phyloP scores from a whole-genome alignment of 2,329 filamentous ascomycete genomes.

The Grosmannia huntii region DNA sequence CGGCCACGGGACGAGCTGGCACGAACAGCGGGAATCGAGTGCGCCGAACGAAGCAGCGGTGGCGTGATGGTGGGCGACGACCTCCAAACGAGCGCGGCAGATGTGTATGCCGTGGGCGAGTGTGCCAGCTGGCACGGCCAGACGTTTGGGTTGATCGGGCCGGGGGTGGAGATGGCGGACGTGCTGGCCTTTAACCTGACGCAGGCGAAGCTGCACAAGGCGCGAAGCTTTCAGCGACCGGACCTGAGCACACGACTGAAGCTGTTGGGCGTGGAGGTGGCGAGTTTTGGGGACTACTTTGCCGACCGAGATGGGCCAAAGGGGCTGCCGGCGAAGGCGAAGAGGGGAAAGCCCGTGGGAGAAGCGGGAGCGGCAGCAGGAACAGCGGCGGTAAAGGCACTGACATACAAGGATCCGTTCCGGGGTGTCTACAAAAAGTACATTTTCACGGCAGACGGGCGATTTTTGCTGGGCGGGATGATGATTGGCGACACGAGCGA shows the following conservation, averaged over 20 bases:
- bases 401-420: slow-evolving; percentile 85
- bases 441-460: slow-evolving; percentile 78
- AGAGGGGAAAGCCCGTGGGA: slow-evolving; percentile 13
- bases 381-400: slow-evolving; percentile 53
- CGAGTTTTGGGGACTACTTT: slow-evolving; percentile 89
- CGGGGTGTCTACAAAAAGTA: slow-evolving; percentile 88
- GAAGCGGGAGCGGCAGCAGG: slow-evolving; percentile 19
- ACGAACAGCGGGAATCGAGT: slow-evolving; percentile 53
- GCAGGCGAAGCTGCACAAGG: slow-evolving; percentile 59
- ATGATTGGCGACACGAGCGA: slow-evolving; percentile 91
- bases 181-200: slow-evolving; percentile 85
- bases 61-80: slow-evolving; percentile 56
- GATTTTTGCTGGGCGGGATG: slow-evolving; percentile 88
- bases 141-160: slow-evolving; percentile 79
- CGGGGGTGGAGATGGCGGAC: slow-evolving; percentile 86
- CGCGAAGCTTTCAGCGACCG: slow-evolving; percentile 38
- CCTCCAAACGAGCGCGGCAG: slow-evolving; percentile 55
- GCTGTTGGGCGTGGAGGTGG: slow-evolving; percentile 78
- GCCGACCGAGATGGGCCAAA: slow-evolving; percentile 75
- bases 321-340: slow-evolving; percentile 45
- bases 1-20: slow-evolving; percentile 70
- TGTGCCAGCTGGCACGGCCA: slow-evolving; percentile 83
- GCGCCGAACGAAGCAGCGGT: slow-evolving; percentile 62
- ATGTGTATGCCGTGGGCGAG: slow-evolving; percentile 81
- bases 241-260: slow-evolving; percentile 89